Evolutionary conservation across 2,329 filamentous ascomycete species (phyloP).

Genomic region (Clonostachys sp.): DNA sequence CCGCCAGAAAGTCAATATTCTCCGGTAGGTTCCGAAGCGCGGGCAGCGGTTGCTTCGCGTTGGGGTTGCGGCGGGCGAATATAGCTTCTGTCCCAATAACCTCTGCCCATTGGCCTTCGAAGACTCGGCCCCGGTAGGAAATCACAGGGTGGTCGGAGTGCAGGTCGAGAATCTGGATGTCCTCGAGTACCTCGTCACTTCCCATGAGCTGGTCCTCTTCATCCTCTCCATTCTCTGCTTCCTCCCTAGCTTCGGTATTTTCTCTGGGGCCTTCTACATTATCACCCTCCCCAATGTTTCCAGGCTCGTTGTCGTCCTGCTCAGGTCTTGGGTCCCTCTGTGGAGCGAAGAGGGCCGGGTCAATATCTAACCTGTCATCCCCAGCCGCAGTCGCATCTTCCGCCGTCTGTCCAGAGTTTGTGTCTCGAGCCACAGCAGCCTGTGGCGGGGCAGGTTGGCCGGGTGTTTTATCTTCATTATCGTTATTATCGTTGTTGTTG

Average conservation of each 20-base stretch:
- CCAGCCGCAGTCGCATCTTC: no score
- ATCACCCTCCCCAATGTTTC: not conserved
- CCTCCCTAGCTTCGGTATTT: not conserved
- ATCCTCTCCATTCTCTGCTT: constrained; percentile 1
- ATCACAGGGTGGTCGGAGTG: constrained; percentile 73
- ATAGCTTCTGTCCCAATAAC: constrained; percentile 82
- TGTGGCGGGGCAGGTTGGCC: no score
- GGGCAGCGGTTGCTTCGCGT: constrained; percentile 25
- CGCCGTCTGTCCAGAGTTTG: no score
- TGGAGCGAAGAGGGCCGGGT: no score
- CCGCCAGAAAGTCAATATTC: constrained; percentile 67
- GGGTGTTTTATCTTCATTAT: no score
- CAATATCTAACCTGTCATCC: no score
- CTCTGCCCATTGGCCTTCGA: constrained; percentile 75
- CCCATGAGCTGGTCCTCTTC: not conserved
- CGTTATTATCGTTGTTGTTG: no score
- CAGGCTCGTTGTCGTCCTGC: not conserved
- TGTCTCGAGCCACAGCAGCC: no score
- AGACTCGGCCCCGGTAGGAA: constrained; percentile 73
- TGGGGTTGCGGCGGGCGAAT: constrained; percentile 50
- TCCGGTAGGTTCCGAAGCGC: constrained; percentile 45
- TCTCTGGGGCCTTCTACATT: constrained; percentile 1
- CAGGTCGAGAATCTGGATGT: constrained; percentile 79
- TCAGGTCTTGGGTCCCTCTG: no score
- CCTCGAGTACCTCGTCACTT: constrained; percentile 6